Base-by-base conservation (phyloP, 768 basidiomycete genomes). In the Mycena metata region DNA sequence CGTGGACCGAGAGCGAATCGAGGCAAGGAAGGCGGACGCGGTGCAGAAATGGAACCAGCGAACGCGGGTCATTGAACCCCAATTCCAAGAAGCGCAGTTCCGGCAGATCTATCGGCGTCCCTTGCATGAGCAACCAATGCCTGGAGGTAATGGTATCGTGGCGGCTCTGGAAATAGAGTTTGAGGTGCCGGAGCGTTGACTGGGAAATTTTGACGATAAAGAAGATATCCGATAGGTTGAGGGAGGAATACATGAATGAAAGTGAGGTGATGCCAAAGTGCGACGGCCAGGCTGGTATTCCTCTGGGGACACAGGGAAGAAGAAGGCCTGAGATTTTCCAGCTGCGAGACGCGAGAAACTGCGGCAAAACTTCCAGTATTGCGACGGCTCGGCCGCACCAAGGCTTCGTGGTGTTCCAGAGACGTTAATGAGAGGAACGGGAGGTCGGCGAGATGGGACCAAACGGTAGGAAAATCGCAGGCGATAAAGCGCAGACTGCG, bases 81-180 rank as follows among this genome's bases (percentile, higher is more conserved):
- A 69, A 6, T 4, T 60, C 33, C 42, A 69, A 23, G 1, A 50
- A 54, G 43, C 43, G 39, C 30, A 69, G 63, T 16, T 45, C 42
- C 2, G 57, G 49, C 2, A 69, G 58, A 16, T 60, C 49, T 42
- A 69, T 23, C 9, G 15, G 17, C 4, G 57, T 50, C 24, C 63
- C 68, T 51, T 69, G 17, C 36, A 49, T 64, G 33, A 69, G 57
- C 15, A 26, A 23, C 68, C 68, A 60, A 26, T 64, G 68, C 3
- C 10, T 42, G 12, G 16, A 11, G 8, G 50, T 16, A 24, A 60
- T 19, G 10, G 42, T 11, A 10, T 55, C 35, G 9, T n/a, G 24
- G 24, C 62, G 60, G 23, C 16, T 42, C 19, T 60, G 68, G 35
- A 64, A 69, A 36, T 69, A 69, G 33, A 64, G 57, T n/a, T 69